Evolutionary conservation across 148 eudicot genomes (phyloP), one percentile per base, ranked within the genome.

Genomic region (Cornus controversa): DNA sequence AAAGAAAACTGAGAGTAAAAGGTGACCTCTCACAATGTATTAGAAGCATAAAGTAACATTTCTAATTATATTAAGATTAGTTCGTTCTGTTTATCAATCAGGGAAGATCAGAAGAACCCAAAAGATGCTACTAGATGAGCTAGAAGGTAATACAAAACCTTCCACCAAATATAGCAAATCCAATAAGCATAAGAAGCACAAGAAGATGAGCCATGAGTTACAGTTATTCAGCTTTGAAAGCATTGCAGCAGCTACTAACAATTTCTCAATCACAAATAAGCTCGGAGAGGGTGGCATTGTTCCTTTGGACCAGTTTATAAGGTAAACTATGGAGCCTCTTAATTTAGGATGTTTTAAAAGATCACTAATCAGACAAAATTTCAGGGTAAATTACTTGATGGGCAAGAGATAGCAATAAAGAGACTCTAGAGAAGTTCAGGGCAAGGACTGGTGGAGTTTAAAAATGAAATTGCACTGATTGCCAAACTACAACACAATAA

Each of bases 241-340:
- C 47, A 76, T 86, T 16, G 57, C 42, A 15, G 68, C 22, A 36
- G 81, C 90, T 31, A 87, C 90, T 50, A 69, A 77, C 57, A 72
- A 78, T 27, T 87, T 87, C 71, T 75, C 84, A 7, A 24, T 63
- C 18, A 71, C 84, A 37, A 76, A 77, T 75, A 80, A 77, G 79
- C 81, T 85, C 22, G 85, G 88, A 67, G 68, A 67, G 66, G 85
- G 88, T 40, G 85, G 88, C 29, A n/a, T n/a, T n/a, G n/a, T n/a
- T n/a, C n/a, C n/a, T 85, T 85, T 65, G 90, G 90, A 63, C 58
- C 78, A 24, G 86, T 87, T 57, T 87, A 87, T 71, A 87, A 87
- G 88, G 90, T 87, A 82, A 0, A 71, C 14, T 31, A 29, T 42
- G 9, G 40, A 31, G 18, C n/a, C 24, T 65, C 15, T 29, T 23